Evolutionary conservation across 352 stramenopile genomes (phyloP), one percentile per base, ranked within the genome.

Genomic region (Pythium vanterpoolii): DNA sequence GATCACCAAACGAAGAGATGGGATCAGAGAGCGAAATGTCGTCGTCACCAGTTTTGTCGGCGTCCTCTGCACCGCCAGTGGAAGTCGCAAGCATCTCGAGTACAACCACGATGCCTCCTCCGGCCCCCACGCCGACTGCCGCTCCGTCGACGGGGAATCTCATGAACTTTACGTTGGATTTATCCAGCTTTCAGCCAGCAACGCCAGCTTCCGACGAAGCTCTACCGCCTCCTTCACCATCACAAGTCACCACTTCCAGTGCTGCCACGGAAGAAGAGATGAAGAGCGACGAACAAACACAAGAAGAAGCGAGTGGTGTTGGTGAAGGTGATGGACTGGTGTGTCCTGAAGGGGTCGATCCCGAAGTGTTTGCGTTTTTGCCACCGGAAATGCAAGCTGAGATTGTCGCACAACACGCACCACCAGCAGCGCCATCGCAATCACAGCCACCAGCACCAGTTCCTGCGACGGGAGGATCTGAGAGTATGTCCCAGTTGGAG

Each of bases 331-430:
- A 11, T 43, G 51, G 46, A 21, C 51, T 92, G 18, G 66, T 71
- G 6, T 98, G 96, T 55, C 96, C 96, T 5, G 89, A 97, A 59
- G 96, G 96, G 26, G 96, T 99, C 68, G 97, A 99, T 78, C 79
- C 80, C 19, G 97, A 99, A 68, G 97, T 99, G 1, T 99, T 99
- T 69, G 82, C 86, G 26, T 97, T 83, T 16, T 74, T 99, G 44
- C 97, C 97, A 36, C 46, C 86, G 4, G 96, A 99, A 56, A 98
- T 99, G 95, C 96, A 99, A 73, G 82, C 89, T 49, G 97, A 99
- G 68, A 95, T 98, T 57, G 65, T 98, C 39, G 85, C 87, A 4
- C 83, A 98, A 60, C 78, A 78, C 40, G 67, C 73, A 18, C 76
- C 82, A 55, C 54, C 69, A 31, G 51, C 62, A 19, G 30, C 64